Evolutionary conservation across 176 grass and related monocot genomes (phyloP).

Genomic region (Ensete glaucum): DNA sequence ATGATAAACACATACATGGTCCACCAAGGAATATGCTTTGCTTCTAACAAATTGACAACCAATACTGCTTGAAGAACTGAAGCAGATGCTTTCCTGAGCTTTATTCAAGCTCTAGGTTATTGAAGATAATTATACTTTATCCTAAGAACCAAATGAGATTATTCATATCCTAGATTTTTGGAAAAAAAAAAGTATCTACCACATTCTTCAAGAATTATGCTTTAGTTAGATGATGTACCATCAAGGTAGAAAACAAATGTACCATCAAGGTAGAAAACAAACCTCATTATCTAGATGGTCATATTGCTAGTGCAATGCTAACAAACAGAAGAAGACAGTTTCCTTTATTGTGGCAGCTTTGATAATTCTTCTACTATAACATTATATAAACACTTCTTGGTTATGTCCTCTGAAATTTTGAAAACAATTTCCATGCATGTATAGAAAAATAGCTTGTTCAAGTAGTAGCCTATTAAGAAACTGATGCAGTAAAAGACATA

Average conservation of each 20-base stretch:
- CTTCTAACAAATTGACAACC: background rate
- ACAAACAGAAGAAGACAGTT: background rate
- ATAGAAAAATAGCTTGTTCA: background rate
- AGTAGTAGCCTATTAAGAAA: background rate
- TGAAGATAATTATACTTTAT: no score
- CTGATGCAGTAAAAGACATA: conserved; percentile 17
- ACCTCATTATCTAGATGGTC: background rate
- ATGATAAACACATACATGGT: background rate
- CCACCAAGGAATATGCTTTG: background rate
- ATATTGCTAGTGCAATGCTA: background rate
- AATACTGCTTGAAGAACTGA: background rate
- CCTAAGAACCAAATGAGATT: background rate
- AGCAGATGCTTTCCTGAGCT: background rate
- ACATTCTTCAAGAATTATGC: background rate
- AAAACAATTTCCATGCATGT: background rate
- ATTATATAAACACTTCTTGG: background rate
- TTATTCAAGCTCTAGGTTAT: background rate
- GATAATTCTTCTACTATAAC: background rate
- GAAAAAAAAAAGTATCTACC: no score
- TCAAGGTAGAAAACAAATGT: background rate
- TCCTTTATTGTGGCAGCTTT: background rate
- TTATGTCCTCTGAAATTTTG: background rate
- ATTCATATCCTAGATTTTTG: background rate
- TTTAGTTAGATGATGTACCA: background rate
- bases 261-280: background rate